Conservation (phyloP, 1,284 basidiomycete genomes). For the Caloboletus firmus region DNA sequence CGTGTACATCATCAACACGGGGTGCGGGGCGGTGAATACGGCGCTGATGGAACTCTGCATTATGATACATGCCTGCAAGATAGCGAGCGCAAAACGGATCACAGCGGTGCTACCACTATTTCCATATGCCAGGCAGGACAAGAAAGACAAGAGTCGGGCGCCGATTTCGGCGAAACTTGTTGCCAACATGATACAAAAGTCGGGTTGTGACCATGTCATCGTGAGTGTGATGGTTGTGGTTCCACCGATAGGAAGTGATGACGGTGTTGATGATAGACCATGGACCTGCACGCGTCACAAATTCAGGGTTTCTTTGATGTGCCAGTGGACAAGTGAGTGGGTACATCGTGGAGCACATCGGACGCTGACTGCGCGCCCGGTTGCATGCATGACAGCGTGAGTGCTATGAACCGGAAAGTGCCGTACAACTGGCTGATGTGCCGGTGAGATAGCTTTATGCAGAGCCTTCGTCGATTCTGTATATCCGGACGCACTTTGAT, state of each 20-base stretch:
- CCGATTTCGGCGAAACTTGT: conserved; percentile 99
- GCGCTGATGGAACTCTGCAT: conserved; percentile 96
- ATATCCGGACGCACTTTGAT: conserved; percentile 91
- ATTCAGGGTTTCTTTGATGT: conserved; percentile 99
- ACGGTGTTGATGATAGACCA: conserved; percentile 62
- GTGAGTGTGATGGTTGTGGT: conserved; percentile 52
- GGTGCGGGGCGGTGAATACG: conserved; percentile 84
- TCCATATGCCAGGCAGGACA: conserved; percentile 96
- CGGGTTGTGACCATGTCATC: conserved; percentile 98
- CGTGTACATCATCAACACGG: conserved; percentile 98
- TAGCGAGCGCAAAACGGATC: conserved; percentile 92
- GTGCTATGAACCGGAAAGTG: conserved; percentile 30
- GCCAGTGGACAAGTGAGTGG: conserved; percentile 97
- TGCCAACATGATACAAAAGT: conserved; percentile 97
- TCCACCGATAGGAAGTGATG: conserved; percentile 1
- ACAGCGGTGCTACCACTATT: conserved; percentile 96
- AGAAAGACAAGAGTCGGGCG: conserved; percentile 99
- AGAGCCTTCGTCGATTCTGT: conserved; percentile 94
- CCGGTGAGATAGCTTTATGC: conserved; percentile 79
- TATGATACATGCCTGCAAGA: conserved; percentile 99
- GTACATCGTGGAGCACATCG: conserved; percentile 3
- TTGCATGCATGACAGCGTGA: conserved; percentile 44
- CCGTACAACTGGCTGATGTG: conserved; percentile 25
- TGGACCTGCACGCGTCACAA: conserved; percentile 98
- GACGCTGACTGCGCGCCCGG: conserved; percentile 20